Evolutionary conservation across 2,329 filamentous ascomycete genomes (phyloP).

Genomic region (Colletotrichum lentis): DNA sequence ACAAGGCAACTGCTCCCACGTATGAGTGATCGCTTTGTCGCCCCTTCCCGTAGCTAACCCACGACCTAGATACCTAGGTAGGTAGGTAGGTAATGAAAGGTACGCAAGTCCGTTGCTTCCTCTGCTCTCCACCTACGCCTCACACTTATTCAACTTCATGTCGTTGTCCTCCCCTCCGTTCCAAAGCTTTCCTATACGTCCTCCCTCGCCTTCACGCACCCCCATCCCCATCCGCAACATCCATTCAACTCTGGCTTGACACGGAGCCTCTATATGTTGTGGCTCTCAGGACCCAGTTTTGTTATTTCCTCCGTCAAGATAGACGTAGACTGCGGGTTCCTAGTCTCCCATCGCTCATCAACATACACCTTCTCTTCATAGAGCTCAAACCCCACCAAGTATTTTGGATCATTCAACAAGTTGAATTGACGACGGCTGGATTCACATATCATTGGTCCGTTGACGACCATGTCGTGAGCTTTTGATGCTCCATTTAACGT

Average conservation of each 20-base stretch:
- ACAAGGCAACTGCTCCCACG: neutral
- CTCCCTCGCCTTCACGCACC: neutral
- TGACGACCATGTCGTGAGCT: neutral
- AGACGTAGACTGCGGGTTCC: neutral
- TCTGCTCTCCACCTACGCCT: constrained; percentile 19
- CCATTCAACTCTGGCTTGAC: neutral
- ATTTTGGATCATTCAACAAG: neutral
- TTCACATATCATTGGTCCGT: neutral
- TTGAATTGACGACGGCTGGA: neutral
- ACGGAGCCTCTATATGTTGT: neutral
- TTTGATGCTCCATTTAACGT: neutral
- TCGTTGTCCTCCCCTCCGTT: neutral
- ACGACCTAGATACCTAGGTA: neutral
- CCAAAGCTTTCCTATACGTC: neutral
- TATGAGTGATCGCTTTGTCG: neutral
- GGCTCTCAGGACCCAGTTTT: neutral
- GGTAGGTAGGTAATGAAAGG: neutral
- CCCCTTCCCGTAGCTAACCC: neutral
- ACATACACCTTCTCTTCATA: neutral
- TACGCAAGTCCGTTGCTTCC: constrained; percentile 12
- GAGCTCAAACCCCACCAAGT: neutral
- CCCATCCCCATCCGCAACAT: neutral
- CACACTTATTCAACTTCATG: constrained; percentile 23
- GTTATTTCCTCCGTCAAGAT: neutral
- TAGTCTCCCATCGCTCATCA: neutral